Base-by-base conservation (phyloP, 805 yeast species). In the Pachysolen tannophilus region DNA sequence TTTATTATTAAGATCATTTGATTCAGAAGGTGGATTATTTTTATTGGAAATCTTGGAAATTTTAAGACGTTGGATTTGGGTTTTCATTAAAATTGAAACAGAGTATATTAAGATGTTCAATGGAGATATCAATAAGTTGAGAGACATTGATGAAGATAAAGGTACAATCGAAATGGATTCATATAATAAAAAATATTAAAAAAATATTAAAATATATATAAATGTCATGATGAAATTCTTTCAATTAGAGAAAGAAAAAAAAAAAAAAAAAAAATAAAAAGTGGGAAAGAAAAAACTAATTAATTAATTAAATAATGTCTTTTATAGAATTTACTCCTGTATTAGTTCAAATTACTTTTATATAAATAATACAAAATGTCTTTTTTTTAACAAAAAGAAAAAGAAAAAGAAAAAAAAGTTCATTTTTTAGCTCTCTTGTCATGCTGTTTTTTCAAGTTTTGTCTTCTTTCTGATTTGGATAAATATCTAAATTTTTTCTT, bases 401-500 rank as follows among this genome's bases (percentile, higher is more conserved):
- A n/a, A n/a, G n/a, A n/a, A n/a, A n/a, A n/a, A n/a, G n/a, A n/a
- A n/a, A n/a, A n/a, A n/a, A n/a, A n/a, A n/a, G n/a, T 42, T 31
- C 42, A 45, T 23, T 38, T 46, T 17, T 48, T 51, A 14, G 27
- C 26, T 13, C n/a, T 42, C 21, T 59, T 32, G 57, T 43, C 43
- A 61, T 56, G 71, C 61, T 60, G 71, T 56, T 61, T 73, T 20
- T 46, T 28, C 20, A 45, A 70, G 40, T 75, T 74, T 15, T 56
- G 58, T 47, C 62, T 76, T 58, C 97, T 73, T 59, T 87, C 96
- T 19, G 67, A 60, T 56, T 86, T 85, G 33, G 92, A 74, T 55
- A 88, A 67, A 48, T 88, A 90, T 60, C 96, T 75, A 52, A 87
- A 87, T 69, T 88, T 88, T 69, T 77, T 80, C 70, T 80, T 81